Evolutionary conservation across 2,329 filamentous ascomycete species (phyloP), one percentile per base, ranked within the genome.

Genomic region (Sarocladium brachiariae): DNA sequence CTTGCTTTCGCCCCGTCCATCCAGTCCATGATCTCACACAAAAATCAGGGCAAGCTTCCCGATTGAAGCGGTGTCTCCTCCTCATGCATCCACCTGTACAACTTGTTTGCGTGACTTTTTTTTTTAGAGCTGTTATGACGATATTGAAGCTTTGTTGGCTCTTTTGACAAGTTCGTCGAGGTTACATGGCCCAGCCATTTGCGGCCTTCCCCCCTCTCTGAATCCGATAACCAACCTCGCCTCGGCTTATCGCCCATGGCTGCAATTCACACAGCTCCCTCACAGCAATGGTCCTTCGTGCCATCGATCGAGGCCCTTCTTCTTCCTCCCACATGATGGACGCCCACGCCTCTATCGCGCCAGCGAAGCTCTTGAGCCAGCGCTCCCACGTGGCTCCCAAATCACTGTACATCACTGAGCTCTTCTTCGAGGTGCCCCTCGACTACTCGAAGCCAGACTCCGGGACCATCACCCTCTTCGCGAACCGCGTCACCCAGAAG

Each of bases 401-500:
- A 46, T 85, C 84, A 62, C 74, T 95, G 41, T 75, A 79, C 53
- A 78, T 95, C 54, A 86, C 86, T 2, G 90, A 96, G 65, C 77
- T 92, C 60, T 86, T 89, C 72, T 96, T 96, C 67, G 78, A 89
- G 57, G 90, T 96, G 10, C 90, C 91, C 3, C 76, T 88, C 54
- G 87, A 95, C 70, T 87, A 95, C 66, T 69, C 70, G 54, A 77
- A 83, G 50, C 81, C 82, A 1, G 63, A 71, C 2, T 71, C 74
- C 25, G 79, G 78, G 45, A 81, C 73, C 4, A 75, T 96, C 54
- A 81, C 79, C 51, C 73, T 96, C 31, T 96, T 96, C 65, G 90
- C 80, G 30, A 84, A 89, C 49, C 85, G 80, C 50, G 87, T 85
- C 14, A 73, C 78, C 50, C 87, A 83, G 58, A 71, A 83, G 52